Percentiles rank a stretch among this genome's conserved stretches.
Conservation (phyloP, 495 filamentous ascomycete genomes). For the Daldinia caldariorum region DNA sequence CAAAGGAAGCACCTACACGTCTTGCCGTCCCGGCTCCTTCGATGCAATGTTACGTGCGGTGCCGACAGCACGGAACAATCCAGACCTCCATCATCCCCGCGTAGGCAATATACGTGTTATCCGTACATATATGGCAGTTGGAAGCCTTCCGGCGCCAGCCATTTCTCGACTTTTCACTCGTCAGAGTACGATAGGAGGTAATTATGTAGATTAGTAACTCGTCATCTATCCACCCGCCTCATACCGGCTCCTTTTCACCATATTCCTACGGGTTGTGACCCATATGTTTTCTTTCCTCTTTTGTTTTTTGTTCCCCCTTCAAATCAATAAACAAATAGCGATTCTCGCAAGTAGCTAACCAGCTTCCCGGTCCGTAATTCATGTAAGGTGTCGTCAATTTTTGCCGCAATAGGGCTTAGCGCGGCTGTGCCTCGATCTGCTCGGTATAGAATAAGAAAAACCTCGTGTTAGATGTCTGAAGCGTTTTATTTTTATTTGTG, state of each 20-base stretch:
- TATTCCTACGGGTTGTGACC: background rate
- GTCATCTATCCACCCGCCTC: background rate
- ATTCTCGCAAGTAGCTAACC: constrained; percentile 22
- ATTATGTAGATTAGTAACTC: background rate
- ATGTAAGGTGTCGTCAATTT: constrained; percentile 54
- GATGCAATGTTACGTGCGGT: constrained; percentile 1
- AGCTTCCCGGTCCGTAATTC: constrained; percentile 1
- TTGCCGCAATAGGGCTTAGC: constrained; percentile 59
- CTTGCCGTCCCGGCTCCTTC: constrained; percentile 3
- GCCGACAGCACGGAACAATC: constrained; percentile 11
- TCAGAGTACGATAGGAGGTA: background rate
- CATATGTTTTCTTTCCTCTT: too few species aligned
- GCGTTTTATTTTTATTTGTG: background rate
- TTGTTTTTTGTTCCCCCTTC: too few species aligned
- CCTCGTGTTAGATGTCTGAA: constrained; percentile 16
- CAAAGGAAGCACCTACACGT: background rate
- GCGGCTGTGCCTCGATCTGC: constrained; percentile 32
- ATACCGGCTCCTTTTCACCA: constrained; percentile 2
- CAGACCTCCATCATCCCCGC: constrained; percentile 10
- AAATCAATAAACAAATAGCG: constrained; percentile 38
- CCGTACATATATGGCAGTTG: background rate
- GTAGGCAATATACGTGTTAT: background rate
- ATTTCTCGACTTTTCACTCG: constrained; percentile 4
- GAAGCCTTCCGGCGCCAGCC: background rate
- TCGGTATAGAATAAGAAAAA: constrained; percentile 23